phyloP scores from a whole-genome alignment of 306 rosid genomes.

The Cajanus cajan region DNA sequence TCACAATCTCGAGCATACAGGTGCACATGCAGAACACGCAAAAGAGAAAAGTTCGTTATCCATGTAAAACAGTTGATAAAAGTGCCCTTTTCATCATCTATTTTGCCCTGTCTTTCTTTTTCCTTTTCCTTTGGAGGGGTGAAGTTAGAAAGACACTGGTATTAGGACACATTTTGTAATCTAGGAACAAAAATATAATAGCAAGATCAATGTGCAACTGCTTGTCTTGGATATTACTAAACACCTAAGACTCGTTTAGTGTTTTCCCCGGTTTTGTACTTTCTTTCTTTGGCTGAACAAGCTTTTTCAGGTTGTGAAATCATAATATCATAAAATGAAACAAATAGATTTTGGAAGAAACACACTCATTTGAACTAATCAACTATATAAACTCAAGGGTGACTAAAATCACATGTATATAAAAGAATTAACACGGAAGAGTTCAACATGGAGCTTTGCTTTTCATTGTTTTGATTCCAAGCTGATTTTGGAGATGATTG shows the following conservation, averaged over 20 bases:
- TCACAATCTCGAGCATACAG: neutral
- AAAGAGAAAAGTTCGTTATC: neutral
- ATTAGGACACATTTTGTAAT: neutral
- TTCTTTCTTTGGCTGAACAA: slow-evolving; percentile 8
- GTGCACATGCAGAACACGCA: slow-evolving; percentile 19
- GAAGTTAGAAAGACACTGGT: neutral
- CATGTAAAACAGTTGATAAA: neutral
- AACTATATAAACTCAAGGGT: neutral
- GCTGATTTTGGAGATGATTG: slow-evolving; percentile 30
- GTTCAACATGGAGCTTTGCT: slow-evolving; percentile 1
- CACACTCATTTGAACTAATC: neutral
- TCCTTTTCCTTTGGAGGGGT: neutral
- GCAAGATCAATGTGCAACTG: neutral
- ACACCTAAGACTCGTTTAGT: neutral
- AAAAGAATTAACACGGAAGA: neutral
- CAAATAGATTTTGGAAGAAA: neutral
- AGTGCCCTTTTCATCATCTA: neutral
- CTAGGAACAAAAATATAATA: neutral
- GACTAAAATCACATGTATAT: neutral
- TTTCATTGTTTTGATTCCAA: neutral
- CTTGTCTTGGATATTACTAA: neutral
- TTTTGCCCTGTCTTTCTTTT: neutral
- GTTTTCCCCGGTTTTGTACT: neutral
- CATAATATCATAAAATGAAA: slow-evolving; percentile 2
- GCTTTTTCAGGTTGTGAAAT: neutral